These are phyloP conservation scores for Amanita pseudoporphyria DNA, from an alignment of 768 basidiomycete species.

Conservation along the genomic window DNA sequence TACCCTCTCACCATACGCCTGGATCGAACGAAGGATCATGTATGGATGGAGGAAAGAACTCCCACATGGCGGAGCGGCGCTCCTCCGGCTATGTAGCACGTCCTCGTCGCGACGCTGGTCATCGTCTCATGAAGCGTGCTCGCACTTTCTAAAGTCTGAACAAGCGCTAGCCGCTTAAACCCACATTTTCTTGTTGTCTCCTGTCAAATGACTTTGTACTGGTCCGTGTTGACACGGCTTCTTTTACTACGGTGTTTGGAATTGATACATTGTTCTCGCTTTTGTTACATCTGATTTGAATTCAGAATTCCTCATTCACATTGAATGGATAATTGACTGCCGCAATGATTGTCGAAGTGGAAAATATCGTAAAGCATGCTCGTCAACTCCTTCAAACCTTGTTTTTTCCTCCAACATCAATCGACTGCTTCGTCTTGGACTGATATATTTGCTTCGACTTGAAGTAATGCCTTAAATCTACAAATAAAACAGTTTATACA, in stretches of 20 bases:
- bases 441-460: background rate
- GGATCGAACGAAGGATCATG: background rate
- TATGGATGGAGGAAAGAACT: background rate
- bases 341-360: too few relatives aligned
- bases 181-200: background rate
- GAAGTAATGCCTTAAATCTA: background rate
- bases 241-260: background rate
- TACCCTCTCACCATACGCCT: background rate
- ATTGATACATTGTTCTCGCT: background rate
- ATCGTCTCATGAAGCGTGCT: constrained; percentile 1
- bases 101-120: background rate
- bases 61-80: background rate
- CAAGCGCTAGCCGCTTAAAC: background rate
- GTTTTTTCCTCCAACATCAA: too few relatives aligned
- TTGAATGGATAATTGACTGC: too few relatives aligned
- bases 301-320: background rate
- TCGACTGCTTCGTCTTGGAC: too few relatives aligned
- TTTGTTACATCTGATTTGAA: background rate
- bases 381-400: too few relatives aligned
- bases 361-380: too few relatives aligned
- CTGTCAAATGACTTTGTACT: background rate
- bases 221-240: background rate
- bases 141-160: background rate
- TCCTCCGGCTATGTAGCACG: background rate
- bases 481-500: too few relatives aligned